Conservation (phyloP, 805 yeast species). For the Teunomyces kruisii region DNA sequence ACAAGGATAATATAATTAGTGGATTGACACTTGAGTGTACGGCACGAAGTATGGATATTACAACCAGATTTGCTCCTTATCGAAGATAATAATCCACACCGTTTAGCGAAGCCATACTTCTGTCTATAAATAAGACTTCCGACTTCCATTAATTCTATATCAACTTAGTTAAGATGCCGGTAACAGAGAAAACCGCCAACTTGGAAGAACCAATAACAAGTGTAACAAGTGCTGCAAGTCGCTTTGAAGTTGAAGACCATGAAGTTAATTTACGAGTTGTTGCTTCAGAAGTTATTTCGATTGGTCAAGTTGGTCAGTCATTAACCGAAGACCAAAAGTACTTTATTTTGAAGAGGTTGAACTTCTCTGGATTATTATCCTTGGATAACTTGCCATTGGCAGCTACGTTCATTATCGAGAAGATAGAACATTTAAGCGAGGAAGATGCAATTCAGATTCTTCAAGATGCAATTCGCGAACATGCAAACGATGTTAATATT, state of each 20-base stretch:
- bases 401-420: conserved; percentile 41
- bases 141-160: too few relatives aligned
- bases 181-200: too few relatives aligned
- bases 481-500: conserved; percentile 35
- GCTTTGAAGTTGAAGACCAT: conserved; percentile 10
- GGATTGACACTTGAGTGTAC: too few relatives aligned
- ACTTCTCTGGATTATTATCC: conserved; percentile 24
- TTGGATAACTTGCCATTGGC: conserved; percentile 32
- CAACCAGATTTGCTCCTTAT: too few relatives aligned
- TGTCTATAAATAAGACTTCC: too few relatives aligned
- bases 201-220: not conserved
- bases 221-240: conserved; percentile 2
- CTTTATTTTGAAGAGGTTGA: conserved; percentile 24
- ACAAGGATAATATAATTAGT: too few relatives aligned
- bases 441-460: conserved; percentile 43
- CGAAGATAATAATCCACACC: too few relatives aligned
- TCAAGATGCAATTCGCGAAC: conserved; percentile 38
- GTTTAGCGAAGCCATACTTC: too few relatives aligned
- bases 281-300: conserved; percentile 20
- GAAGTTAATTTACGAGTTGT: conserved; percentile 12
- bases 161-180: too few relatives aligned
- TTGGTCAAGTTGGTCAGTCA: conserved; percentile 23
- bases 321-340: conserved; percentile 26
- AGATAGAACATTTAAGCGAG: conserved; percentile 31
- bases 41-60: too few relatives aligned